These are phyloP conservation scores for Anthracocystis walkeri DNA, from an alignment of 1,284 basidiomycete species.

Conservation along the genomic window DNA sequence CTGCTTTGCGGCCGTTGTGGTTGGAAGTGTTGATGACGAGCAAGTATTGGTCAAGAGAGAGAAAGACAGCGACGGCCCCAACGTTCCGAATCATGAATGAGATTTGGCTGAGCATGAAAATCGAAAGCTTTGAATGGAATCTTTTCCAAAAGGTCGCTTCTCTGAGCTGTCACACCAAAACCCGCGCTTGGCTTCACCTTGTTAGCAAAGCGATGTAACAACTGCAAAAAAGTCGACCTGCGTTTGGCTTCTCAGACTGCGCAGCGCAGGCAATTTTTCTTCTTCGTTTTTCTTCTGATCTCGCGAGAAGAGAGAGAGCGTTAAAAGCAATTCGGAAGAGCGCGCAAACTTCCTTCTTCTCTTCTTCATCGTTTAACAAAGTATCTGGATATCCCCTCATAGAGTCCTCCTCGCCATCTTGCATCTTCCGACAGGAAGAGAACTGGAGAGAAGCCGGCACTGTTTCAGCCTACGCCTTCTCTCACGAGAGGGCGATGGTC, in stretches of 20 bases:
- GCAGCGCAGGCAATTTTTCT: not conserved
- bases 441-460: slow-evolving; percentile 52
- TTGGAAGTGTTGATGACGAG: not conserved
- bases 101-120: slow-evolving; percentile 7
- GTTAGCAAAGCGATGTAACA: not conserved
- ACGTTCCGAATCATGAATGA: not conserved
- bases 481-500: slow-evolving; percentile 33
- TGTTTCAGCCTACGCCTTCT: slow-evolving; percentile 27
- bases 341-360: slow-evolving; percentile 19
- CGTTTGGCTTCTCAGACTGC: too few relatives aligned
- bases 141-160: too few relatives aligned
- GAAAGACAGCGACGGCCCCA: not conserved
- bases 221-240: too few relatives aligned
- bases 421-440: slow-evolving; percentile 48
- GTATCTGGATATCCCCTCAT: slow-evolving; percentile 55
- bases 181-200: not conserved
- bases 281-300: not conserved
- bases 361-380: slow-evolving; percentile 58
- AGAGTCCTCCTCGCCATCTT: slow-evolving; percentile 57
- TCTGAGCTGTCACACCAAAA: not conserved
- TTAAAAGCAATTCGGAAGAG: not conserved
- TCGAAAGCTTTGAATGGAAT: not conserved
- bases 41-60: slow-evolving; percentile 1
- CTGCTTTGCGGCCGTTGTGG: not conserved
- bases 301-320: not conserved